Conservation (phyloP, 2,329 filamentous ascomycete genomes). For the Xylariaceae sp. region DNA sequence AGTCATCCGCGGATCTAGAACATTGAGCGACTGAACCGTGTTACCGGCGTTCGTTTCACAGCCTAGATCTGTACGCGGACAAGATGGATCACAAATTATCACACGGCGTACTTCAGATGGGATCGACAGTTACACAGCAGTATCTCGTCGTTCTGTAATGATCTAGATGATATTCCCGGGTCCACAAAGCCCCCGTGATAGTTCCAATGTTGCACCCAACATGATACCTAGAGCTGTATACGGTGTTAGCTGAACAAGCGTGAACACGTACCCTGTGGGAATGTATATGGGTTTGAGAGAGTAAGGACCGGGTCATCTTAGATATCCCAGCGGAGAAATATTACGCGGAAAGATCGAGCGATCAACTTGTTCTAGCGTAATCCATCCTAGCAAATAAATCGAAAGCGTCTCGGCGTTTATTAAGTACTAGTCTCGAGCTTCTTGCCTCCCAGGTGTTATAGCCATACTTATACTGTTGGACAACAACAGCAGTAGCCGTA, state of each 20-base stretch:
- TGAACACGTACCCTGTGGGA: background rate
- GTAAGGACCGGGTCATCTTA: background rate
- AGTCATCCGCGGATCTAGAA: conserved; percentile 13
- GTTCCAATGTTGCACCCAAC: background rate
- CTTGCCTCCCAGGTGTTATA: background rate
- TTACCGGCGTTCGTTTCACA: background rate
- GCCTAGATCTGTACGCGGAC: background rate
- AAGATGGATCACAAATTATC: background rate
- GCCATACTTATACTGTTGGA: background rate
- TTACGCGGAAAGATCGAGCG: conserved; percentile 2
- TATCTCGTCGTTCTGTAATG: background rate
- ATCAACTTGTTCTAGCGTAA: background rate
- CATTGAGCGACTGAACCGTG: background rate
- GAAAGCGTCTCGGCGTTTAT: conserved; percentile 2
- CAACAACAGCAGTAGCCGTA: background rate
- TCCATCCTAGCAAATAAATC: conserved; percentile 3
- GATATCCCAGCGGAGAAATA: background rate
- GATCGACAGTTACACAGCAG: background rate
- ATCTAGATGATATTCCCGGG: background rate
- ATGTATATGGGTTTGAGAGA: background rate
- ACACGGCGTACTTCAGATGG: background rate
- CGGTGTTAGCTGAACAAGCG: background rate
- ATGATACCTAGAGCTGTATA: background rate
- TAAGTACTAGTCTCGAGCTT: background rate
- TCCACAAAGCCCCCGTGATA: background rate